phyloP scores from a whole-genome alignment of 164 flowering plant species.

The Sedum album region DNA sequence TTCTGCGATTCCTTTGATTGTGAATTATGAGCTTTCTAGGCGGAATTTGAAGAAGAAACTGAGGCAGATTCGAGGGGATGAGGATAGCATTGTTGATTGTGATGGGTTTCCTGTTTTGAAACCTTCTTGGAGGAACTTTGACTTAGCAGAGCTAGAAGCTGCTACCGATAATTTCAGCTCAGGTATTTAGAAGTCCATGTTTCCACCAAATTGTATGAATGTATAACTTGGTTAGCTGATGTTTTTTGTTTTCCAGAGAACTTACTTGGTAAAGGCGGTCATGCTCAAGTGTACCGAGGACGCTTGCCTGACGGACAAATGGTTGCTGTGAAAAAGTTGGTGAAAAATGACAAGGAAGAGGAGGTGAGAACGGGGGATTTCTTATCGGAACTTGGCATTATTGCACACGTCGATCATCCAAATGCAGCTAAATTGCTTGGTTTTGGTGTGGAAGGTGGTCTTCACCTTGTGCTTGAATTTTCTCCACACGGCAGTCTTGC shows the following conservation, averaged over 20 bases:
- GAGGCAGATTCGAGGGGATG: no score
- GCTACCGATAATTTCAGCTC: slow-evolving; percentile 74
- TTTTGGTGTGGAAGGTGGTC: slow-evolving; percentile 59
- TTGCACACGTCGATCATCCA: slow-evolving; percentile 83
- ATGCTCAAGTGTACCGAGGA: slow-evolving; percentile 88
- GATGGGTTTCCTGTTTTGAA: slow-evolving; percentile 22
- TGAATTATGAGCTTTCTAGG: no score
- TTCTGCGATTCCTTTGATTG: no score
- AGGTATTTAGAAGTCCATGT: no score
- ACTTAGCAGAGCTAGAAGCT: slow-evolving; percentile 41
- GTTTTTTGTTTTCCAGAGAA: slow-evolving; percentile 37
- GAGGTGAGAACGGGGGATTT: slow-evolving; percentile 62
- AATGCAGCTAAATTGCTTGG: slow-evolving; percentile 83
- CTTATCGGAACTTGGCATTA: slow-evolving; percentile 87
- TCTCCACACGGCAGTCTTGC: slow-evolving; percentile 81
- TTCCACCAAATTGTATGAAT: neutral
- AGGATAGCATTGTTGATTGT: no score
- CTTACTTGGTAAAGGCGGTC: slow-evolving; percentile 86
- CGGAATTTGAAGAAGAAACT: no score
- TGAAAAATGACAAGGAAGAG: slow-evolving; percentile 39
- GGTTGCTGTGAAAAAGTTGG: slow-evolving; percentile 81
- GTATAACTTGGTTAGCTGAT: neutral
- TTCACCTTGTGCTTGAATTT: slow-evolving; percentile 77
- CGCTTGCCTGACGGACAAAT: slow-evolving; percentile 53
- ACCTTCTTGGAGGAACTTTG: slow-evolving; percentile 72